Evolutionary conservation across 164 flowering plant species (phyloP).

Genomic region (Magnolia sinica): DNA sequence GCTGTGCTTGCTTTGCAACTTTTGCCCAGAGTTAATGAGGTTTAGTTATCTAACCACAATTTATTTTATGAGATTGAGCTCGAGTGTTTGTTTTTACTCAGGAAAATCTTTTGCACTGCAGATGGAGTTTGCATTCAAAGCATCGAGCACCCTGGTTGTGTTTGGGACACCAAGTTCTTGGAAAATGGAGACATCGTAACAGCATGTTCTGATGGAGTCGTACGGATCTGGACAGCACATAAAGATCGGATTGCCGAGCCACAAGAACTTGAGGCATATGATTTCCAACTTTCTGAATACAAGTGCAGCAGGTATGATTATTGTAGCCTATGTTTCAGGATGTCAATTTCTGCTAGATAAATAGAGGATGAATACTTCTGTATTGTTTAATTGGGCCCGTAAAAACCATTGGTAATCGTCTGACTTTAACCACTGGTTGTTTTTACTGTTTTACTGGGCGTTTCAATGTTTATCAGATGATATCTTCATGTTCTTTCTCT

Average conservation of each 20-base stretch:
- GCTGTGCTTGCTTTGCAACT: not conserved
- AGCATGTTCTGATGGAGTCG: slow-evolving; percentile 95
- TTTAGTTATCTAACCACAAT: not conserved
- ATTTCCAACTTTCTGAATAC: slow-evolving; percentile 59
- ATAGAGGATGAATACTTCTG: not conserved
- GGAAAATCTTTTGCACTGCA: slow-evolving; percentile 24
- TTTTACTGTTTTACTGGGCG: not conserved
- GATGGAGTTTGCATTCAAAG: slow-evolving; percentile 94
- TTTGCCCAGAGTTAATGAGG: not conserved
- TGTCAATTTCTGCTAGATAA: not conserved
- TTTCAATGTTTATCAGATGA: not conserved
- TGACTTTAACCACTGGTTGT: not conserved
- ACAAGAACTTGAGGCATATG: slow-evolving; percentile 55
- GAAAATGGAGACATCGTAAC: slow-evolving; percentile 94
- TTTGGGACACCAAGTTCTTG: slow-evolving; percentile 95
- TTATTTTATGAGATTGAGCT: not conserved
- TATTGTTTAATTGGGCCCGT: not conserved
- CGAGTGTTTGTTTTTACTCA: not conserved
- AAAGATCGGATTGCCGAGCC: slow-evolving; percentile 52
- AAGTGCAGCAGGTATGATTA: slow-evolving; percentile 62
- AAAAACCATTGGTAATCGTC: not conserved
- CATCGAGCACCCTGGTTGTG: slow-evolving; percentile 99
- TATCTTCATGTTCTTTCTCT: not conserved
- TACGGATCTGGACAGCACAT: slow-evolving; percentile 74
- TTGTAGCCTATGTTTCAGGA: not conserved